Evolutionary conservation across 176 grass and related monocot species (phyloP), one percentile per base, ranked within the genome.

Genomic region (Aegilops bicornis): DNA sequence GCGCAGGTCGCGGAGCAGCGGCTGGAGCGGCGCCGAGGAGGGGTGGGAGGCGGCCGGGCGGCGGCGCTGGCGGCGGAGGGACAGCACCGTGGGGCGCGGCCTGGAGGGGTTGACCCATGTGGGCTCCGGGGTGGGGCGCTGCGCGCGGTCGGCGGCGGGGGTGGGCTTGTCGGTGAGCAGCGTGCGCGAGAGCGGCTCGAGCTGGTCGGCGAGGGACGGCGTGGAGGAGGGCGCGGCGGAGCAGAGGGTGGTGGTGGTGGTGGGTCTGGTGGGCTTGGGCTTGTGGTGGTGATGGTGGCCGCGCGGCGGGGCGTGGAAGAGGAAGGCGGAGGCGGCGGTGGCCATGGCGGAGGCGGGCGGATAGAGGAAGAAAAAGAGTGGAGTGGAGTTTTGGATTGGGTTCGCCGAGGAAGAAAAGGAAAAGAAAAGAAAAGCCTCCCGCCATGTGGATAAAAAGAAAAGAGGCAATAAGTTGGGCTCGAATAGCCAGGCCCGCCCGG

Each of bases 31-130:
- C 0, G 37, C 70, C 19, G 90, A 85, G 66, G 77, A 82, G 8
- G 82, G 74, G 77, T 90, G 89, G 6, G 90, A 87, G 33, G 82
- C 30, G 5, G 86, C 50, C 14, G 79, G 76, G 82, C 84, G 89
- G 79, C 81, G 90, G 78, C 62, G 84, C 16, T 98, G 96, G 74
- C 93, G 93, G 78, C 48, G 61, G 25, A 95, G 88, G 27, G 96
- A 95, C 60, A 98, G 92, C 10, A 98, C 87, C 12, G 77, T 86
- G 58, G 91, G 96, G 87, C 75, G 90, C 81, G 96, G 90, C 78
- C 83, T 89, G 88, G 91, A 88, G 13, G 91, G 93, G 79, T 95
- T 98, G 24, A 95, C 88, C 96, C 91, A 95, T 43, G 86, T 94
- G 32, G 91, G 91, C 63, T 92, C 91, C 7, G 93, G 81, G 30